A percentile compares a stretch with the other conserved stretches of the same genome.
Conservation (phyloP, 306 rosid species). For the Castanea crenata region DNA sequence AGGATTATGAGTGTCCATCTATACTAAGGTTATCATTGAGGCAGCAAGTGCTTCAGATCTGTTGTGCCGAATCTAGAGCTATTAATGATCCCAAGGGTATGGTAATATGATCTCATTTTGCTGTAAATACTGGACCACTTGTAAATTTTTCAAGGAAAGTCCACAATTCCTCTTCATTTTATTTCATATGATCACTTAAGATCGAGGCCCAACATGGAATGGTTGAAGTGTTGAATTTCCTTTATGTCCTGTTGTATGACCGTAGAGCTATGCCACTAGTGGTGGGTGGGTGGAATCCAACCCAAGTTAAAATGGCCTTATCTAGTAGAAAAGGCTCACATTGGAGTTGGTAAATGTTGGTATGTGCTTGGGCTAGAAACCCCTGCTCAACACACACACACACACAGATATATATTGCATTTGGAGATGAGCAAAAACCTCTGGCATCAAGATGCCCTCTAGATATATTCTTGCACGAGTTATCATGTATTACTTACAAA, state of each 20-base stretch:
- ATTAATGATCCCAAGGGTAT: conserved; percentile 82
- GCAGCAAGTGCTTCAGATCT: conserved; percentile 70
- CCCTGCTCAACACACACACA: neutral
- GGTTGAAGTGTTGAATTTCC: neutral
- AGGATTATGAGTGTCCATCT: conserved; percentile 64
- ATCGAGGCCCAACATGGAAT: neutral
- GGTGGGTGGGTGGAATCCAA: neutral
- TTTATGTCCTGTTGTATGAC: neutral
- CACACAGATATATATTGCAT: neutral
- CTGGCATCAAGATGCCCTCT: neutral
- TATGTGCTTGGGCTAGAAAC: neutral
- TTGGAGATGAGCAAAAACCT: neutral
- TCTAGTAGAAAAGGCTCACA: neutral
- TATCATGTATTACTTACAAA: neutral
- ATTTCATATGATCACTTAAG: neutral
- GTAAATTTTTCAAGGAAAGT: neutral
- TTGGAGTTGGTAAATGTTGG: conserved; percentile 15
- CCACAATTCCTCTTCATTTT: neutral
- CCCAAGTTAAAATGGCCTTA: neutral
- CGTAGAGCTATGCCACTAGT: neutral
- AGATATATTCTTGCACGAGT: neutral
- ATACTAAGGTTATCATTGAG: conserved; percentile 74
- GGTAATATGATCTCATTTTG: conserved; percentile 13
- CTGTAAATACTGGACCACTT: conserved; percentile 7
- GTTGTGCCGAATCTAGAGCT: conserved; percentile 79